A percentile compares a stretch with the other conserved stretches of the same genome.
Conservation (phyloP, 768 basidiomycete species). For the Terana coerulea region DNA sequence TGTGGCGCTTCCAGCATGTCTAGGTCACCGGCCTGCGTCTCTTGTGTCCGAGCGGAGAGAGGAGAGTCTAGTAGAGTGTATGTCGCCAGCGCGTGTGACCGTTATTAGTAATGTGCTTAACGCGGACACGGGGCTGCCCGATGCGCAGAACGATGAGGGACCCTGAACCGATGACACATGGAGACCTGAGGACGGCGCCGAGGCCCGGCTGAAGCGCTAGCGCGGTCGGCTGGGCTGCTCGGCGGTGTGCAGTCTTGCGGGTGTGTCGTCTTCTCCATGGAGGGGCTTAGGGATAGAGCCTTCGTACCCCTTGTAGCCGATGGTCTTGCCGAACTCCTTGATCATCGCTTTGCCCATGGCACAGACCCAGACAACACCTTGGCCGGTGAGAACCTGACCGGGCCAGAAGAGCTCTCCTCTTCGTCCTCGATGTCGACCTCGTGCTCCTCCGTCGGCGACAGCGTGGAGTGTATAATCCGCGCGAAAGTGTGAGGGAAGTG, state of each 20-base stretch:
- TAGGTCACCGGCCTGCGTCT: too few relatives aligned
- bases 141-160: not conserved
- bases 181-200: not conserved
- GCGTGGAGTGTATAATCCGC: constrained; percentile 63
- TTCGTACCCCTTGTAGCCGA: constrained; percentile 67
- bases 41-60: too few relatives aligned
- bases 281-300: constrained; percentile 50
- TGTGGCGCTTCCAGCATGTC: not conserved
- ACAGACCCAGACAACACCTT: constrained; percentile 84
- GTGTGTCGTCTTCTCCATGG: not conserved
- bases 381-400: constrained; percentile 56
- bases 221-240: not conserved
- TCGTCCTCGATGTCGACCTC: constrained; percentile 84
- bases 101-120: not conserved
- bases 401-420: constrained; percentile 88
- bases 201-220: not conserved
- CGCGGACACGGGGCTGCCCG: not conserved
- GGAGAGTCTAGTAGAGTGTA: not conserved
- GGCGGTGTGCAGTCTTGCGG: too few relatives aligned
- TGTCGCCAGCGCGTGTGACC: not conserved
- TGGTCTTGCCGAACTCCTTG: constrained; percentile 71
- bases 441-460: constrained; percentile 63
- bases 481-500: constrained; percentile 76
- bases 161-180: not conserved
- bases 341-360: constrained; percentile 86